Percentiles rank a stretch among this genome's conserved stretches.
Evolutionary conservation across 2,329 filamentous ascomycete species (phyloP).

Genomic region (Pestalotiopsis sp.): DNA sequence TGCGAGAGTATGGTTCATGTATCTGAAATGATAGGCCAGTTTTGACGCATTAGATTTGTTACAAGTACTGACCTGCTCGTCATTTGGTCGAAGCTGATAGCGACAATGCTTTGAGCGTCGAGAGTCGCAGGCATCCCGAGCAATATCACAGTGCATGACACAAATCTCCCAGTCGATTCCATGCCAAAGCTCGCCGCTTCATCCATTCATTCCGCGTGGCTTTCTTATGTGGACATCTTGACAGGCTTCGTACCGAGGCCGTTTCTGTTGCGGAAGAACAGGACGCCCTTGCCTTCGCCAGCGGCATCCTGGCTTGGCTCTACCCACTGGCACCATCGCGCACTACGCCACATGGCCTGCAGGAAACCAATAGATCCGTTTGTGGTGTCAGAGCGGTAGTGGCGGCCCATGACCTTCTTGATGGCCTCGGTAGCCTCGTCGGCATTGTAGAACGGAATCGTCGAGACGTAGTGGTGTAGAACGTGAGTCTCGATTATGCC

Average conservation of each 20-base stretch:
- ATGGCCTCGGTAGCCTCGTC: conserved; percentile 94
- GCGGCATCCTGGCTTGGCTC: conserved; percentile 82
- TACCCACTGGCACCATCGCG: conserved; percentile 94
- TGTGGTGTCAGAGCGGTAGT: conserved; percentile 83
- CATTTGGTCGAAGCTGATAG: no score
- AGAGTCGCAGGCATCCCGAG: no score
- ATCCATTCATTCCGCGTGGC: neutral
- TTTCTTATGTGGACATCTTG: conserved; percentile 17
- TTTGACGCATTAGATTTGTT: no score
- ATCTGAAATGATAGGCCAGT: no score
- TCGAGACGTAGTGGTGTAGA: conserved; percentile 95
- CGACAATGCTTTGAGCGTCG: no score
- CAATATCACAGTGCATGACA: no score
- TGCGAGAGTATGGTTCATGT: no score
- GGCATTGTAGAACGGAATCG: conserved; percentile 95
- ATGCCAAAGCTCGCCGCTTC: neutral
- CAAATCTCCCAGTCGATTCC: no score
- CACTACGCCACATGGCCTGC: conserved; percentile 75
- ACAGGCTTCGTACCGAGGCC: conserved; percentile 66
- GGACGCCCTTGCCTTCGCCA: conserved; percentile 78
- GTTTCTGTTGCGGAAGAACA: conserved; percentile 96
- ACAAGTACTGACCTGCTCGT: no score
- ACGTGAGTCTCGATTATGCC: conserved; percentile 98
- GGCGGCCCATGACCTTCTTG: conserved; percentile 89
- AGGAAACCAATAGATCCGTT: conserved; percentile 83